These are phyloP conservation scores for Psilocybe sp. DNA, from an alignment of 768 basidiomycete species.

Conservation along the genomic window DNA sequence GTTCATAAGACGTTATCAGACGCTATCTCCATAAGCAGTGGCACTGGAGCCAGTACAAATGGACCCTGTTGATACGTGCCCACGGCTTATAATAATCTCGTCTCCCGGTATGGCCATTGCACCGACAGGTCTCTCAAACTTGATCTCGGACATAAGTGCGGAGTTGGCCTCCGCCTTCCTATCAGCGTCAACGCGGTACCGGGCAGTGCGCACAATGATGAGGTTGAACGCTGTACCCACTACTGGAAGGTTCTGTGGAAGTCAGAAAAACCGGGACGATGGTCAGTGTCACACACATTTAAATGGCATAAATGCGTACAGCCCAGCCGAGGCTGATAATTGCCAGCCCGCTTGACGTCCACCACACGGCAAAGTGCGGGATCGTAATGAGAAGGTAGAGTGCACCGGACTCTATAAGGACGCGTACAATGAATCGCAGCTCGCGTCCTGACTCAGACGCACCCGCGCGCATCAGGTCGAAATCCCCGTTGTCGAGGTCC, in stretches of 20 bases:
- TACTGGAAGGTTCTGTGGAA: constrained; percentile 3
- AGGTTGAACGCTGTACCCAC: constrained; percentile 9
- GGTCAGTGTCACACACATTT: not conserved
- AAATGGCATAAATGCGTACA: not conserved
- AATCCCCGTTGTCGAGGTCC: no score
- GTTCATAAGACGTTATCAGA: no score
- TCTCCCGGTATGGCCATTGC: no score
- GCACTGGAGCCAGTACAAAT: no score
- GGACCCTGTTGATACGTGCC: no score
- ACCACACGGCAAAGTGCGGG: constrained; percentile 11
- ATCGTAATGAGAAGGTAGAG: constrained; percentile 9
- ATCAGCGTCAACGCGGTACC: constrained; percentile 3
- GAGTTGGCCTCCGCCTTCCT: no score
- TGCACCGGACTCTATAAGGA: constrained; percentile 9
- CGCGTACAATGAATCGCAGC: constrained; percentile 9
- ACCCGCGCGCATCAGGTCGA: no score
- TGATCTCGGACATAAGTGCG: no score
- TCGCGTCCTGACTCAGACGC: not conserved
- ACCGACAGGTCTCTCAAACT: no score
- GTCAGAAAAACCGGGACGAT: not conserved
- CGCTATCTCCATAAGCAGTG: no score
- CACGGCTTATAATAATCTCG: no score
- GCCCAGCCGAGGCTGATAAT: constrained; percentile 6
- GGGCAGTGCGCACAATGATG: constrained; percentile 8
- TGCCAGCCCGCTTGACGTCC: constrained; percentile 6